phyloP scores from a whole-genome alignment of 1,284 basidiomycete species.

The Termitomyces sp. region DNA sequence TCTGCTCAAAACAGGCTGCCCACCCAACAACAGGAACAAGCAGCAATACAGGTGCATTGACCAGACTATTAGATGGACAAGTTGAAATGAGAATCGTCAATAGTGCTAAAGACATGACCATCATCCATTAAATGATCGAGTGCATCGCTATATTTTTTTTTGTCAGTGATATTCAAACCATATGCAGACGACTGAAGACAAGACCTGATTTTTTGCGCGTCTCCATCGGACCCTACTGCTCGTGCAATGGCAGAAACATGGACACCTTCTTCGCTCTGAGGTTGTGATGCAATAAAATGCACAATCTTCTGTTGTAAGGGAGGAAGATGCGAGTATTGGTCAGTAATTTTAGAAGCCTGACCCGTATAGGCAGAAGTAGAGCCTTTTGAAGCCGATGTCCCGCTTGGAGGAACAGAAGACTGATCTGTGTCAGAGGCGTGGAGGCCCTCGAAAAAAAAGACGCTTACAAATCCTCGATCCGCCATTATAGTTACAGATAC shows the following conservation, averaged over 20 bases:
- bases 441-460: slow-evolving; percentile 19
- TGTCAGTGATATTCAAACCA: slow-evolving; percentile 8
- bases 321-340: slow-evolving; percentile 55
- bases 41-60: not conserved
- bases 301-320: slow-evolving; percentile 63
- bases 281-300: slow-evolving; percentile 41
- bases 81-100: slow-evolving; percentile 59
- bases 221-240: slow-evolving; percentile 32
- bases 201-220: slow-evolving; percentile 47
- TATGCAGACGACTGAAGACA: not conserved
- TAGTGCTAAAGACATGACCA: slow-evolving; percentile 63
- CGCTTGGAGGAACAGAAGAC: slow-evolving; percentile 22
- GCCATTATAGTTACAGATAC: slow-evolving; percentile 43
- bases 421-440: slow-evolving; percentile 7
- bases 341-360: slow-evolving; percentile 36
- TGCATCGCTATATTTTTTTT: slow-evolving; percentile 41
- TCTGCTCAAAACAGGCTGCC: not conserved
- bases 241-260: slow-evolving; percentile 58
- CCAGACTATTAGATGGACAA: slow-evolving; percentile 22
- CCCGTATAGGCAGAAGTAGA: slow-evolving; percentile 27
- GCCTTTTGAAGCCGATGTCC: slow-evolving; percentile 8
- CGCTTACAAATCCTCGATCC: slow-evolving; percentile 35
- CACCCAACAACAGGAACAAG: not conserved
- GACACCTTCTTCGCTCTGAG: slow-evolving; percentile 49
- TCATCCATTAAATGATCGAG: slow-evolving; percentile 67